Percentiles rank a stretch among this genome's conserved stretches.
Evolutionary conservation across 257 asterid species (phyloP).

Genomic region (Anisodus acutangulus): DNA sequence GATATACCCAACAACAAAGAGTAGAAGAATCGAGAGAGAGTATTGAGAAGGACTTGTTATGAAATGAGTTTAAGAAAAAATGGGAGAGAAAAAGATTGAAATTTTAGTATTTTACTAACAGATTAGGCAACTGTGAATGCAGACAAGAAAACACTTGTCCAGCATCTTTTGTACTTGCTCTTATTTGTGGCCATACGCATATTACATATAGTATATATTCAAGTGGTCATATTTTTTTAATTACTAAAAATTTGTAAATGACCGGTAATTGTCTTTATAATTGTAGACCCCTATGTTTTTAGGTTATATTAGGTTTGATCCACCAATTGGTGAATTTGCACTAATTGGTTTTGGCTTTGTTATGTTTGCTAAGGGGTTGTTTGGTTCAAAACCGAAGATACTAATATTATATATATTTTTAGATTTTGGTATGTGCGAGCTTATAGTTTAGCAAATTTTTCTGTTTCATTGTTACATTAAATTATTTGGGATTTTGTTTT

Average conservation of each 20-base stretch:
- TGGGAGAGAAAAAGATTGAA: constrained; percentile 20
- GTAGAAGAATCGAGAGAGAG: constrained; percentile 27
- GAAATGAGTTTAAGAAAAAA: constrained; percentile 31
- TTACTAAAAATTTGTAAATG: background rate
- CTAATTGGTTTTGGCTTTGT: background rate
- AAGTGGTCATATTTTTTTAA: background rate
- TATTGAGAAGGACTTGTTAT: background rate
- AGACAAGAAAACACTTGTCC: background rate
- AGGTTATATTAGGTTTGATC: background rate
- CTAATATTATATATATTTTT: no score
- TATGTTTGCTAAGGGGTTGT: background rate
- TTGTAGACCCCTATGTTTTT: background rate
- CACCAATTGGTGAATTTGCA: background rate
- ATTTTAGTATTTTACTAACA: background rate
- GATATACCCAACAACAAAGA: background rate
- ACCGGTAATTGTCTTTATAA: background rate
- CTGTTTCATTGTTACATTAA: background rate
- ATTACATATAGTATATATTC: background rate
- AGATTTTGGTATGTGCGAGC: no score
- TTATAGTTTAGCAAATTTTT: no score
- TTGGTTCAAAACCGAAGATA: background rate
- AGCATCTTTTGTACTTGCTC: background rate
- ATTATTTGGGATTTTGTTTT: no score
- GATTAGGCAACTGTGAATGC: constrained; percentile 7
- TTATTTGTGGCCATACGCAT: constrained; percentile 23